Percentiles rank a stretch among this genome's conserved stretches.
phyloP scores from a whole-genome alignment of 2,329 filamentous ascomycete species.

The Biscogniauxia sp. region DNA sequence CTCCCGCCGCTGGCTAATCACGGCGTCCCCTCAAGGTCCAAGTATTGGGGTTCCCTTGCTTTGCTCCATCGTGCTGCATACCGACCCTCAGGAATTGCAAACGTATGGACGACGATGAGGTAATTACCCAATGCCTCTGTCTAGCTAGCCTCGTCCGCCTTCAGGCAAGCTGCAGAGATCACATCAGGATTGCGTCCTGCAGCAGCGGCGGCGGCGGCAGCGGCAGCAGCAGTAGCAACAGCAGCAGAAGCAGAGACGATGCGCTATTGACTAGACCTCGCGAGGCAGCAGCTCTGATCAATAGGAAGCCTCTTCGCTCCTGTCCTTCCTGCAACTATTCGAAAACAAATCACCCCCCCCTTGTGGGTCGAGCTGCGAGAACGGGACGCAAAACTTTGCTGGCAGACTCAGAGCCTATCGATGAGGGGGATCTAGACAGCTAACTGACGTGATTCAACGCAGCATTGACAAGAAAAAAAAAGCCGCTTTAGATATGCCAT shows the following conservation, averaged over 20 bases:
- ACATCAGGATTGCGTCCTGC: background rate
- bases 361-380: background rate
- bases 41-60: background rate
- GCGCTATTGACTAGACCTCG: background rate
- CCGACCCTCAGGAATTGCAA: background rate
- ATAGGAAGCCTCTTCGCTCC: background rate
- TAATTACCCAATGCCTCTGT: background rate
- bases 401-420: constrained; percentile 5
- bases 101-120: background rate
- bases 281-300: background rate
- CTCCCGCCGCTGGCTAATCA: background rate
- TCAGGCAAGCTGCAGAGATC: background rate
- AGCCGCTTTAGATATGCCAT: background rate
- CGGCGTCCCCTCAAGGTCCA: background rate
- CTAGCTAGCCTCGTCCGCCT: background rate
- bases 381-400: constrained; percentile 1
- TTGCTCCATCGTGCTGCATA: background rate
- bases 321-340: background rate
- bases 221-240: background rate
- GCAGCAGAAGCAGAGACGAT: background rate
- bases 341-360: background rate
- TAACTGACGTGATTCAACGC: background rate
- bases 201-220: background rate
- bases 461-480: background rate
- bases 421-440: background rate